Conservation (phyloP, 1,284 basidiomycete genomes). For the Ganoderma leucocontextum region DNA sequence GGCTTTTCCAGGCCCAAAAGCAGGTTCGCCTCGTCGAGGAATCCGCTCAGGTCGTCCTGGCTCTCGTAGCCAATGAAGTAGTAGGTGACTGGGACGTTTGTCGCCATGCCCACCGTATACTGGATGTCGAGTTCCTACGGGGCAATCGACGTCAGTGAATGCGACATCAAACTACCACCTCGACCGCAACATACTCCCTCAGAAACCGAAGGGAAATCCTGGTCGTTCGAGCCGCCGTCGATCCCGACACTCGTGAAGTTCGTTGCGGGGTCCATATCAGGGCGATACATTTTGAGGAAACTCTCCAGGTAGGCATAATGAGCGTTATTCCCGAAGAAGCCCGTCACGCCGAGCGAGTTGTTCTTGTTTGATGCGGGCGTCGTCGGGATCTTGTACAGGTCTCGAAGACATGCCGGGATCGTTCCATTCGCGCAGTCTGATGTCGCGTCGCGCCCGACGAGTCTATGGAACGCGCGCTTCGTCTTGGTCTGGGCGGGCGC, state of each 20-base stretch:
- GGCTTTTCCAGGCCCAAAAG: conserved; percentile 57
- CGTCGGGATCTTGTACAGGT: conserved; percentile 58
- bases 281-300: conserved; percentile 56
- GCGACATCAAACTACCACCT: too few species aligned
- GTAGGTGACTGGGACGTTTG: conserved; percentile 44
- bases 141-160: not conserved
- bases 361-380: conserved; percentile 49
- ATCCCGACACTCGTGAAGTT: conserved; percentile 52
- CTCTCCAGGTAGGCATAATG: conserved; percentile 56
- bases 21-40: conserved; percentile 28
- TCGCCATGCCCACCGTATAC: conserved; percentile 67
- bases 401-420: conserved; percentile 61
- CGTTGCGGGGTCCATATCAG: conserved; percentile 52
- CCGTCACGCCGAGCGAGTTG: conserved; percentile 63
- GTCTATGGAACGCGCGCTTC: conserved; percentile 9
- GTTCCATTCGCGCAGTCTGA: conserved; percentile 50
- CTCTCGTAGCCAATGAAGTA: conserved; percentile 26
- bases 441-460: conserved; percentile 21
- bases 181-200: conserved; percentile 53
- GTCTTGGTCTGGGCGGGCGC: not conserved
- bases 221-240: conserved; percentile 52
- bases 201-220: conserved; percentile 42
- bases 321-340: conserved; percentile 62
- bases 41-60: conserved; percentile 25
- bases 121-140: conserved; percentile 63